These are phyloP conservation scores for Rhodosporidiobolus odoratus DNA, from an alignment of 768 basidiomycete genomes.

Conservation along the genomic window DNA sequence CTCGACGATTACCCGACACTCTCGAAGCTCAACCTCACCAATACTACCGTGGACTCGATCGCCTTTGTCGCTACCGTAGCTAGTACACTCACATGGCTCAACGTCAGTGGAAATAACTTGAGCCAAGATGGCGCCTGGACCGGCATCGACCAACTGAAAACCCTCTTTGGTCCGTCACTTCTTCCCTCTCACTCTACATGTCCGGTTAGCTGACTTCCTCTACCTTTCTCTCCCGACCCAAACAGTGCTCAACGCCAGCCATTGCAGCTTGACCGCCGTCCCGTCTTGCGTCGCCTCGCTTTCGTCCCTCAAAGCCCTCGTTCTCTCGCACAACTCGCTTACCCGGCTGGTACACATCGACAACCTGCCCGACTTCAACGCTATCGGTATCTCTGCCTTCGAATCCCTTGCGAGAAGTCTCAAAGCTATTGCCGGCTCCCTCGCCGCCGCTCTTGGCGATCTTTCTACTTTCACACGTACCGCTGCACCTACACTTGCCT, in stretches of 20 bases:
- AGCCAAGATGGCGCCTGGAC: conserved; percentile 18
- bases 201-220: too few species aligned
- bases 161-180: conserved; percentile 23
- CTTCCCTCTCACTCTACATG: too few species aligned
- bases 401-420: too few species aligned
- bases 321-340: conserved; percentile 37
- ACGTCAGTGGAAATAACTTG: conserved; percentile 32
- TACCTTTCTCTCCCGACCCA: background rate
- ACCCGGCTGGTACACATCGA: conserved; percentile 25
- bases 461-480: conserved; percentile 14
- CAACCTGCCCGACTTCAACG: conserved; percentile 31
- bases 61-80: conserved; percentile 15
- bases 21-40: too few species aligned
- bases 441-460: background rate
- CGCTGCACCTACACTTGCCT: background rate
- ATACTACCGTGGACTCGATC: too few species aligned
- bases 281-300: conserved; percentile 22
- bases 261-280: conserved; percentile 23
- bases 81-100: conserved; percentile 29
- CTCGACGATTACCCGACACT: too few species aligned
- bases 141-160: conserved; percentile 22
- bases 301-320: conserved; percentile 35
- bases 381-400: conserved; percentile 17
- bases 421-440: too few species aligned
- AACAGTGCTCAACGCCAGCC: conserved; percentile 35